Evolutionary conservation across 176 grass and related monocot genomes (phyloP), one percentile per base, ranked within the genome.

Genomic region (Puya raimondii): DNA sequence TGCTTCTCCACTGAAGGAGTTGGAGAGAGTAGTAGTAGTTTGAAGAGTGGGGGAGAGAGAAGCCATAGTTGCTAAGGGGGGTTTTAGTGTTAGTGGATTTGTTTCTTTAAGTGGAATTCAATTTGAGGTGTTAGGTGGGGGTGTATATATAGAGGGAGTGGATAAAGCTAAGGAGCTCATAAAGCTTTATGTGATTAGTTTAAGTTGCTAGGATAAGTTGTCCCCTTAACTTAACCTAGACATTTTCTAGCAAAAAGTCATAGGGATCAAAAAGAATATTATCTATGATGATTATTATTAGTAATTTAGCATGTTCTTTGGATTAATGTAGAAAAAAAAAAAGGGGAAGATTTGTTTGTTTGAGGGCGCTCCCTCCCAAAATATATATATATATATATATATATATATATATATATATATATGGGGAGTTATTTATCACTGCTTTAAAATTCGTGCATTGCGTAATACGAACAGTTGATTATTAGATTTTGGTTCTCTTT

Each of bases 41-140:
- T 72, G 78, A 25, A 53, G 57, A 67, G 78, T 80, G n/a, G 70
- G 42, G 18, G 79, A 65, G 69, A 74, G 50, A 68, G 70, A 81
- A 74, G 71, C 23, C 79, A 81, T 81, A 64, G 71, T 75, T 74
- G 66, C 47, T 17, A 13, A 18, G 14, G 11, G 48, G 74, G 27
- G 23, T 64, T 53, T 17, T 56, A 14, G 18, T 47, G 69, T 53
- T 53, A 18, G 25, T 11, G 25, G 47, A 17, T 73, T 12, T 26
- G 25, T 27, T 18, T 16, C n/a, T 20, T 21, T 7, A 61, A 61
- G 18, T 16, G 20, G 64, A 58, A 23, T 26, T 74, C 54, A 42
- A 42, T 0, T 59, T 29, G 18, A 1, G 33, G 29, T 53, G 56
- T 69, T 18, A 21, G 11, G 12, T 23, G 13, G 59, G 25, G 26